Conservation (phyloP, 2,329 filamentous ascomycete species). For the Parafenestella ontariensis region DNA sequence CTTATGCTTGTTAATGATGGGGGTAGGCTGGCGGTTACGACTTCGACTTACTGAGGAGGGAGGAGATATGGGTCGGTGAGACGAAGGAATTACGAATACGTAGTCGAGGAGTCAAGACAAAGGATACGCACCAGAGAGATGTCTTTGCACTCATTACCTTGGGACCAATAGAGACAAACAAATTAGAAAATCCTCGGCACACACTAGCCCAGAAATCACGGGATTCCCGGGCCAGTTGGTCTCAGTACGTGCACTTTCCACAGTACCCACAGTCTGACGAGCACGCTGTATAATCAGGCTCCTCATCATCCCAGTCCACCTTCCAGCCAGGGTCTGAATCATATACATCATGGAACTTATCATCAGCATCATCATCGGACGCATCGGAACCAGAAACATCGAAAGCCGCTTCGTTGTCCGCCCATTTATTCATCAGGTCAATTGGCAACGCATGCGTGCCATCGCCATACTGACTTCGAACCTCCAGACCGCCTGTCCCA, state of each 20-base stretch:
- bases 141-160: neutral
- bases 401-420: neutral
- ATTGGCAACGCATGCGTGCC: slow-evolving; percentile 32
- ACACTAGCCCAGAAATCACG: neutral
- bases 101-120: no score
- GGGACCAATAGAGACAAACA: neutral
- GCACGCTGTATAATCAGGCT: slow-evolving; percentile 48
- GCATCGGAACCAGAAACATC: neutral
- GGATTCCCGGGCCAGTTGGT: no score
- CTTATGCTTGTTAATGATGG: slow-evolving; percentile 21
- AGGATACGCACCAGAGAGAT: neutral
- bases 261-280: slow-evolving; percentile 48
- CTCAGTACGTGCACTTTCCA: slow-evolving; percentile 43
- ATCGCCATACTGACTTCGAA: slow-evolving; percentile 41
- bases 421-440: slow-evolving; percentile 16
- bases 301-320: slow-evolving; percentile 30
- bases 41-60: slow-evolving; percentile 14
- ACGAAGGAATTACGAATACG: neutral
- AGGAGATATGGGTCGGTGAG: neutral
- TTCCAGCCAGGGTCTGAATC: slow-evolving; percentile 16
- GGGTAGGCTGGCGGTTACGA: slow-evolving; percentile 14
- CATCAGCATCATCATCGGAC: slow-evolving; percentile 1
- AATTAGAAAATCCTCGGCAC: neutral
- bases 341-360: neutral
- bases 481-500: slow-evolving; percentile 41